Conservation (phyloP, 805 yeast genomes). For the Blastobotrys americana region DNA sequence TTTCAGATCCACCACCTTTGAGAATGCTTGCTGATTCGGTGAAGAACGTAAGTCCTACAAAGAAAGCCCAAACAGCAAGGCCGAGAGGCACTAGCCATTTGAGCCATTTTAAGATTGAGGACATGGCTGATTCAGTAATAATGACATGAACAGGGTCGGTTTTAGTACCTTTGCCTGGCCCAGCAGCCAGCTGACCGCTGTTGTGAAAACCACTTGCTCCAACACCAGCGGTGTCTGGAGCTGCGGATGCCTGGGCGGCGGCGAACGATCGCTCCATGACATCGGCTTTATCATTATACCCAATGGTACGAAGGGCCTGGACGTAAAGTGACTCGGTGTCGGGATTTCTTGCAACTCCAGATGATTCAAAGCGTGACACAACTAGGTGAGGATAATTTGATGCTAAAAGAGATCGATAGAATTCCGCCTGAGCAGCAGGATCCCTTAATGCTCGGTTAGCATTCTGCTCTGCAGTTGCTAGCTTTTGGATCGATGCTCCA, state of each 20-base stretch:
- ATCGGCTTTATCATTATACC: slow-evolving; percentile 72
- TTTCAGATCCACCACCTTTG: slow-evolving; percentile 38
- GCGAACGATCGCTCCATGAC: slow-evolving; percentile 46
- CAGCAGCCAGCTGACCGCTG: slow-evolving; percentile 5
- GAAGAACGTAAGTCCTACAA: slow-evolving; percentile 67
- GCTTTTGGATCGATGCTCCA: no score
- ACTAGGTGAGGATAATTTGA: slow-evolving; percentile 94
- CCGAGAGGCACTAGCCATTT: slow-evolving; percentile 84
- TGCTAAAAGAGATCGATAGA: slow-evolving; percentile 65
- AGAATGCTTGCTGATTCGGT: slow-evolving; percentile 78
- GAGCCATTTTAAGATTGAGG: slow-evolving; percentile 76
- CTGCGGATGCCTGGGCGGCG: no score
- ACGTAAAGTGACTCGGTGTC: slow-evolving; percentile 74
- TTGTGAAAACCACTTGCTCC: no score
- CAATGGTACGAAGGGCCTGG: slow-evolving; percentile 72
- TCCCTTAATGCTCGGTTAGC: slow-evolving; percentile 73
- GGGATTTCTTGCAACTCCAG: slow-evolving; percentile 78
- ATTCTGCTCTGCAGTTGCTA: slow-evolving; percentile 54
- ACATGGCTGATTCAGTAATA: slow-evolving; percentile 75
- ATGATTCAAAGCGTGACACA: slow-evolving; percentile 87
- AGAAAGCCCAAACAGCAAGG: slow-evolving; percentile 69
- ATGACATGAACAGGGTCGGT: slow-evolving; percentile 90
- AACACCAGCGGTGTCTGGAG: slow-evolving; percentile 17
- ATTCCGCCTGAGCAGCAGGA: slow-evolving; percentile 71
- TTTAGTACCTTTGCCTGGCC: slow-evolving; percentile 24